Evolutionary conservation across 2,329 filamentous ascomycete genomes (phyloP).

Genomic region (Botrytis galanthina): DNA sequence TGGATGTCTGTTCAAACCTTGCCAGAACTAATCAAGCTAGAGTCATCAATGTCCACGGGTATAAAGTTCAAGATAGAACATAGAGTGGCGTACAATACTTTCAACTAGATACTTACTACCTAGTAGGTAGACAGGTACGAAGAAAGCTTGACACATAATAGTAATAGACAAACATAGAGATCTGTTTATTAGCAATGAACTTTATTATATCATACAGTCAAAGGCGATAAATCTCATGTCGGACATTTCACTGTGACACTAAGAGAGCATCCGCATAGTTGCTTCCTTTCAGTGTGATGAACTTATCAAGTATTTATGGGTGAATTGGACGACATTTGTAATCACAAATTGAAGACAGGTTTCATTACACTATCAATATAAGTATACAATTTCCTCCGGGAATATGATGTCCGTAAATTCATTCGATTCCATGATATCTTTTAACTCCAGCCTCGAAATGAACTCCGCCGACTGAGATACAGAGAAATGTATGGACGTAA

Average conservation of each 20-base stretch:
- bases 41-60: neutral
- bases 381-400: constrained; percentile 5
- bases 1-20: neutral
- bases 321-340: neutral
- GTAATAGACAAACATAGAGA: neutral
- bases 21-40: neutral
- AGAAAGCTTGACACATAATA: neutral
- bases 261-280: neutral
- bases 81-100: neutral
- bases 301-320: neutral
- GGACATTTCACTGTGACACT: neutral
- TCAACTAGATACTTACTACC: neutral
- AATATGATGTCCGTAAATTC: constrained; percentile 2
- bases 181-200: neutral
- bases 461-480: neutral
- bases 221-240: neutral
- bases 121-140: neutral
- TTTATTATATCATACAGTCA: neutral
- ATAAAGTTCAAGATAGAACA: neutral
- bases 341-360: neutral
- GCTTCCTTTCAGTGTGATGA: neutral
- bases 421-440: constrained; percentile 5
- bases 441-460: constrained; percentile 7
- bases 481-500: constrained; percentile 1
- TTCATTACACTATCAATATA: constrained; percentile 6